Evolutionary conservation across 2,329 filamentous ascomycete genomes (phyloP).

Genomic region (Fusarium redolens): DNA sequence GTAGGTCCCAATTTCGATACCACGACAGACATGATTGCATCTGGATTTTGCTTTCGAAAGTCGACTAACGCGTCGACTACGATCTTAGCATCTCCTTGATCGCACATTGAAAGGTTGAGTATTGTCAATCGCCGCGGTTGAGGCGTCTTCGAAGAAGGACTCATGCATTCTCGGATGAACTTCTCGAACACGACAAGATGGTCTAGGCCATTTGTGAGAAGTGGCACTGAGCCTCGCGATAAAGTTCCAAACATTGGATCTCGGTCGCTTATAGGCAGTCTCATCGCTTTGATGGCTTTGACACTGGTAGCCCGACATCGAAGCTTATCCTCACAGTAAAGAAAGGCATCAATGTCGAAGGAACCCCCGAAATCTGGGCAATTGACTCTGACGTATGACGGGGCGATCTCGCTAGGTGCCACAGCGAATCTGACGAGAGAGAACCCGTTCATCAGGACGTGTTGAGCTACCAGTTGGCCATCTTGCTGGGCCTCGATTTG

Average conservation of each 20-base stretch:
- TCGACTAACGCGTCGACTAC: background rate
- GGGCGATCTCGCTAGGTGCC: background rate
- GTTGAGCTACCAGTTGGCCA: background rate
- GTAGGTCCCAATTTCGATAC: background rate
- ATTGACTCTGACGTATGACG: conserved; percentile 1
- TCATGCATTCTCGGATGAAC: background rate
- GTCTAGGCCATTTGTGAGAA: background rate
- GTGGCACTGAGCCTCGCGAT: background rate
- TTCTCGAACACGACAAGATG: background rate
- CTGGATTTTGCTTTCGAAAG: background rate
- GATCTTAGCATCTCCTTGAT: conserved; percentile 6
- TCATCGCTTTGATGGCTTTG: background rate
- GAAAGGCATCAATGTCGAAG: conserved; percentile 4
- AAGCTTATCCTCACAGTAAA: conserved; percentile 1
- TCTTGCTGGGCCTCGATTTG: background rate
- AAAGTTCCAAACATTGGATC: background rate
- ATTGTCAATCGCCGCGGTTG: background rate
- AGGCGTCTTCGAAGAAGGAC: accelerated
- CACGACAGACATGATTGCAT: background rate
- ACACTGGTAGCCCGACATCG: conserved; percentile 9
- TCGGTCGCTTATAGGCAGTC: background rate
- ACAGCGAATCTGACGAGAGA: background rate
- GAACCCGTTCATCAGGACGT: no score
- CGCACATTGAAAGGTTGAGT: conserved; percentile 3
- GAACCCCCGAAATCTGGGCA: background rate